A percentile compares a stretch with the other conserved stretches of the same genome.
Evolutionary conservation across 345 rosid genomes (phyloP).

Genomic region (Eutrema heterophyllum): DNA sequence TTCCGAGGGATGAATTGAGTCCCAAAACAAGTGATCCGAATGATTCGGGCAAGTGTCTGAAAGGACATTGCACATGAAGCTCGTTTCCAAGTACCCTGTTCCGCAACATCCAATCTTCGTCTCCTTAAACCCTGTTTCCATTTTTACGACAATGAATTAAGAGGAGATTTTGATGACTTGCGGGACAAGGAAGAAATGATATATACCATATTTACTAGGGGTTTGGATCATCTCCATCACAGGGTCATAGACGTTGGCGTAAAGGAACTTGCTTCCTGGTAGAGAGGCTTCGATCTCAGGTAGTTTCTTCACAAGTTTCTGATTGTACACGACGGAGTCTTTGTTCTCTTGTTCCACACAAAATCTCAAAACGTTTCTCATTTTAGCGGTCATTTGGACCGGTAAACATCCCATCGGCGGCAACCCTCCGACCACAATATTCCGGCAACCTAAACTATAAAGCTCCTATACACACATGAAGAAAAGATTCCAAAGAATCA

Average conservation of each 20-base stretch:
- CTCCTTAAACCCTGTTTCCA: conserved; percentile 38
- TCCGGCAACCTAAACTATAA: conserved; percentile 40
- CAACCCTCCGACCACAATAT: conserved; percentile 40
- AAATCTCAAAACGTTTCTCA: not conserved
- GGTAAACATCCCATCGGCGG: conserved; percentile 66
- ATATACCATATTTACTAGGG: conserved; percentile 41
- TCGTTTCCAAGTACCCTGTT: conserved; percentile 30
- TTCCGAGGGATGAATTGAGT: conserved; percentile 41
- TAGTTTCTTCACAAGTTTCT: conserved; percentile 36
- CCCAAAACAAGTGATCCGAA: conserved; percentile 45
- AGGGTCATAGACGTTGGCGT: conserved; percentile 38
- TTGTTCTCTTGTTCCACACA: conserved; percentile 46
- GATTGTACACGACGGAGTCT: conserved; percentile 42
- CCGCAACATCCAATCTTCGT: conserved; percentile 49
- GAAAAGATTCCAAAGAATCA: not conserved
- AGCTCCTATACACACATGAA: conserved; percentile 31
- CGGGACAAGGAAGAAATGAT: not conserved
- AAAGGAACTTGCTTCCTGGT: conserved; percentile 38
- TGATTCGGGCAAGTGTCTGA: conserved; percentile 28
- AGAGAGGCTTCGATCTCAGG: conserved; percentile 29
- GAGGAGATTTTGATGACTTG: not conserved
- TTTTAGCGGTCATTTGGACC: conserved; percentile 32
- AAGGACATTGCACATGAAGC: conserved; percentile 28
- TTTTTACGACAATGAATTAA: not conserved
- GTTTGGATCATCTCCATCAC: conserved; percentile 39